Base-by-base conservation (phyloP, 1,284 basidiomycete genomes). In the Melampsora larici-populina region DNA sequence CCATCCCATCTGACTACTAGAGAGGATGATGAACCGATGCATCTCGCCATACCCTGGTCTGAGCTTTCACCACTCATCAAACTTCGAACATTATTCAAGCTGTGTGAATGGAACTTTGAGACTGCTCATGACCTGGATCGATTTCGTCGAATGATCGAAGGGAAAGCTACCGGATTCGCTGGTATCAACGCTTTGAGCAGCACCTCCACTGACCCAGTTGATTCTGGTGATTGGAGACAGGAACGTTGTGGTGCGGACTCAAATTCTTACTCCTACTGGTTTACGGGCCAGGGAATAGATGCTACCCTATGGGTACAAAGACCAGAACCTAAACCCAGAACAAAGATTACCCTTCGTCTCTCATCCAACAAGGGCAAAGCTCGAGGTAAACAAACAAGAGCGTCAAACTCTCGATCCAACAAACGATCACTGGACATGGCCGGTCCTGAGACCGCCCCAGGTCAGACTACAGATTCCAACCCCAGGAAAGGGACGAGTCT, bases 71-170 rank as follows among this genome's bases (percentile, higher is more conserved):
- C 66, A 9, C 55, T 31, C 18, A 63, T 46, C 66, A 77, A 77
- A 58, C 51, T 77, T 17, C 40, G 67, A 17, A 13, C 67, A 9
- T 21, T 77, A 24, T 49, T 58, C 29, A 68, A 77, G 36, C 43
- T 77, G 9, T 77, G 74, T 21, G 74, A 77, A 49, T 77, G 74
- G 74, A 65, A 77, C 46, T 77, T 77, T 46, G 60, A 31, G n/a
- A 69, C 74, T 58, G 46, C 36, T 24, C 51, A 60, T 29, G 74
- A 77, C 40, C 21, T 68, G 29, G 74, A 77, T 26, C 74, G 74
- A 11, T 77, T 77, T 40, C 65, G 74, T 40, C 74, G 74, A 26
- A 49, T 70, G 18, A 66, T 77, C 18, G 64, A 67, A 40, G n/a
- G 31, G 29, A 75, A 75, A 62, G 64, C 48, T 31, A 40, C 29